Percentiles rank a stretch among this genome's conserved stretches.
Conservation (phyloP, 768 basidiomycete genomes). For the Pleurotus giganteus region DNA sequence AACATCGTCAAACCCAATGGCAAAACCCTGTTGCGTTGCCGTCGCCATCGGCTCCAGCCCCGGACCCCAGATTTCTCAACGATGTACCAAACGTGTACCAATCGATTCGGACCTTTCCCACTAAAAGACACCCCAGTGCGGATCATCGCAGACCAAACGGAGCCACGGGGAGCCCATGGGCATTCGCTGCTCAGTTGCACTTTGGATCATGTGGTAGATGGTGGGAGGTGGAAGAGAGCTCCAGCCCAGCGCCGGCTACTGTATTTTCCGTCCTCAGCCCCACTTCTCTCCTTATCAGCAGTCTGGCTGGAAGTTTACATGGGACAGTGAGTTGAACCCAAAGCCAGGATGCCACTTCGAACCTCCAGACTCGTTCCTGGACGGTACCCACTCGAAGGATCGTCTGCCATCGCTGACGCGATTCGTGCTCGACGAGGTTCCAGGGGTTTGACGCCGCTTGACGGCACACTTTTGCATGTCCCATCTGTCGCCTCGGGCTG, state of each 20-base stretch:
- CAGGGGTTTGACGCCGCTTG: slow-evolving; percentile 48
- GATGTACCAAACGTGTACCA: background rate
- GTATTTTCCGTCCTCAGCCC: too few species aligned
- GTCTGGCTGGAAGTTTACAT: too few species aligned
- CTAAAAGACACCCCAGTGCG: background rate
- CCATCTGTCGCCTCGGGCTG: slow-evolving; percentile 49
- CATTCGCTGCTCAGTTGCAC: too few species aligned
- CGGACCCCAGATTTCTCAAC: too few species aligned
- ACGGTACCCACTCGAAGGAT: slow-evolving; percentile 40
- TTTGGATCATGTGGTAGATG: too few species aligned
- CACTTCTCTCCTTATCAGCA: too few species aligned
- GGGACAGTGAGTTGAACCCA: too few species aligned
- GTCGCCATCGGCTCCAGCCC: background rate
- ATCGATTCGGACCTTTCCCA: background rate
- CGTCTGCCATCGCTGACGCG: slow-evolving; percentile 43
- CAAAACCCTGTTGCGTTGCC: background rate
- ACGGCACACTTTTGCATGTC: slow-evolving; percentile 47
- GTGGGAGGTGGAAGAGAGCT: too few species aligned
- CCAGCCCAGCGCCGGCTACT: too few species aligned
- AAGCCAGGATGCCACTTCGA: too few species aligned
- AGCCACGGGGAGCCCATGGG: background rate
- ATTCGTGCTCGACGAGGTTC: slow-evolving; percentile 48
- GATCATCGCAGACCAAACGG: background rate
- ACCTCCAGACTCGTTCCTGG: slow-evolving; percentile 43
- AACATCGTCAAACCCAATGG: background rate